Evolutionary conservation across 805 yeast species (phyloP).

Genomic region (Pichia gijzeniarum): DNA sequence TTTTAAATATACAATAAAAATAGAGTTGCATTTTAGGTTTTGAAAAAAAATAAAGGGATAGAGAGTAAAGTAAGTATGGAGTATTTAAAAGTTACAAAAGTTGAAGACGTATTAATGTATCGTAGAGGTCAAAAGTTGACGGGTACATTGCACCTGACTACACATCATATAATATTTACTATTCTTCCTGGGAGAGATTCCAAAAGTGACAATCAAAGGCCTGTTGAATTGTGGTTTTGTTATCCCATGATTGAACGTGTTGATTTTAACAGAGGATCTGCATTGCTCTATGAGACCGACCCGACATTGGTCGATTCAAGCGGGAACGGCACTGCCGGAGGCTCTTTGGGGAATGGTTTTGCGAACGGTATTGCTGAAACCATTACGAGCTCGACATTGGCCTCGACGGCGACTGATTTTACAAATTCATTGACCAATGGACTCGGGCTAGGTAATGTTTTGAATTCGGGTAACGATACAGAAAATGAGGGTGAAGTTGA

Average conservation of each 20-base stretch:
- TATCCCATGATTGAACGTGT: conserved; percentile 75
- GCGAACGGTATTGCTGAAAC: conserved; percentile 5
- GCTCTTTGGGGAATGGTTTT: conserved; percentile 1
- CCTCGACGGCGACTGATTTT: conserved; percentile 17
- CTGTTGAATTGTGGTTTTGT: conserved; percentile 82
- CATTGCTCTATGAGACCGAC: conserved; percentile 23
- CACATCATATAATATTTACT: conserved; percentile 70
- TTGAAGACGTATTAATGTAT: conserved; percentile 40
- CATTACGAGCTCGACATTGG: neutral
- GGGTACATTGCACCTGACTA: conserved; percentile 64
- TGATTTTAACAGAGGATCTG: conserved; percentile 49
- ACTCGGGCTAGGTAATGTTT: conserved; percentile 5
- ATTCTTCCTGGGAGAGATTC: conserved; percentile 14
- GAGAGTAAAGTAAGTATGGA: conserved; percentile 36
- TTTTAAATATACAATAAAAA: too few species aligned
- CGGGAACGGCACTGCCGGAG: neutral
- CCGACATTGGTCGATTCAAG: neutral
- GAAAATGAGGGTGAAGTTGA: conserved; percentile 1
- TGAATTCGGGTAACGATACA: neutral
- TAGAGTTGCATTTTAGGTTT: too few species aligned
- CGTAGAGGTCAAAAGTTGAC: conserved; percentile 48
- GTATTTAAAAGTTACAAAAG: conserved; percentile 47
- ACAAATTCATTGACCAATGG: conserved; percentile 12
- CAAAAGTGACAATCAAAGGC: conserved; percentile 10
- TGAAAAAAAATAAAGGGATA: too few species aligned